These are phyloP conservation scores for Immersiella caudata DNA, from an alignment of 495 filamentous ascomycete genomes.

Conservation along the genomic window DNA sequence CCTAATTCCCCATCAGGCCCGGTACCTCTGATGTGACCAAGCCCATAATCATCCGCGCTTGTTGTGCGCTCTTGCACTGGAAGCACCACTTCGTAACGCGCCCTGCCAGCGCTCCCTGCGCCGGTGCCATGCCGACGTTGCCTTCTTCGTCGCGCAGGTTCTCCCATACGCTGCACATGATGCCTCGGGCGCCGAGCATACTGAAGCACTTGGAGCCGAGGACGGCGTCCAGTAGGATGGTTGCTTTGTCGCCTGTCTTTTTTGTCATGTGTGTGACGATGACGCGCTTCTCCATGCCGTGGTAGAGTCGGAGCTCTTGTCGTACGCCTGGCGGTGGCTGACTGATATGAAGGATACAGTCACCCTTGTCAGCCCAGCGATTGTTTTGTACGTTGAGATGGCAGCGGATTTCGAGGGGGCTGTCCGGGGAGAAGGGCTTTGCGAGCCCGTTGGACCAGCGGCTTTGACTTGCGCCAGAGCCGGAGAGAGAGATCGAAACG, in stretches of 20 bases:
- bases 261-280: constrained; percentile 60
- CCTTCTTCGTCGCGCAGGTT: constrained; percentile 72
- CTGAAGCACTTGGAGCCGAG: constrained; percentile 84
- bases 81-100: constrained; percentile 81
- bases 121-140: constrained; percentile 64
- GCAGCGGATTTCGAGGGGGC: constrained; percentile 71
- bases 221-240: constrained; percentile 78
- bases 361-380: constrained; percentile 89
- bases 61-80: constrained; percentile 55
- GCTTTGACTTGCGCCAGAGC: constrained; percentile 42
- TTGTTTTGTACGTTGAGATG: constrained; percentile 75
- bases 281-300: constrained; percentile 79
- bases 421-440: constrained; percentile 36
- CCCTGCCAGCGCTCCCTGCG: constrained; percentile 72
- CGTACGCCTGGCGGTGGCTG: constrained; percentile 62
- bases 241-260: constrained; percentile 65
- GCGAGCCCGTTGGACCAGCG: constrained; percentile 53
- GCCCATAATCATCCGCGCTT: constrained; percentile 51
- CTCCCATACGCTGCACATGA: constrained; percentile 86
- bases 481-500: constrained; percentile 54
- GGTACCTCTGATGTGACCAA: constrained; percentile 50
- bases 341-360: constrained; percentile 78
- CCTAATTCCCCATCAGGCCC: constrained; percentile 37
- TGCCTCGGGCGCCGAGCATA: constrained; percentile 76
- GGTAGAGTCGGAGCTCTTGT: constrained; percentile 52